These are phyloP conservation scores for Imleria badia DNA, from an alignment of 768 basidiomycete species.

Conservation along the genomic window DNA sequence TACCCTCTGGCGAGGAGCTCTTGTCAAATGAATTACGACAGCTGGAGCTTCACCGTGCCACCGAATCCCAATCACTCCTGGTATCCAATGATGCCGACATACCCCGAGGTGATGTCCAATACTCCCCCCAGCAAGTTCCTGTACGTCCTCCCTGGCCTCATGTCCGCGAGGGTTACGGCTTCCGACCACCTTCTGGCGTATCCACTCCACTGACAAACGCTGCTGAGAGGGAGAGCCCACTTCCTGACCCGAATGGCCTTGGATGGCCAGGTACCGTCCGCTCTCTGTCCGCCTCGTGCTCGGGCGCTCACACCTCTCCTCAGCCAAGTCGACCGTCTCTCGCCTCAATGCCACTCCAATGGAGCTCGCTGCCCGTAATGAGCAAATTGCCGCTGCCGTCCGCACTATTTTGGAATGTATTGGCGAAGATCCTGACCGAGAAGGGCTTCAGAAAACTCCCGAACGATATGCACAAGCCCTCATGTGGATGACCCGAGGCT, in stretches of 20 bases:
- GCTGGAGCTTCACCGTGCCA: constrained; percentile 37
- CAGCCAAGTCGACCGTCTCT: constrained; percentile 88
- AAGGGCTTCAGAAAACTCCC: constrained; percentile 89
- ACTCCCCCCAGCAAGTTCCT: constrained; percentile 16
- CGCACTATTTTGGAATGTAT: constrained; percentile 94
- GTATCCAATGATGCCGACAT: constrained; percentile 9
- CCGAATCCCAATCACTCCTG: constrained; percentile 1
- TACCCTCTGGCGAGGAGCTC: constrained; percentile 38
- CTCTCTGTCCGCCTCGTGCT: constrained; percentile 4
- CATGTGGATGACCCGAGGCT: constrained; percentile 99
- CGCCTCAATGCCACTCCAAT: constrained; percentile 78
- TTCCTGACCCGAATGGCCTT: constrained; percentile 66
- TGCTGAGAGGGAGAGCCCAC: constrained; percentile 31
- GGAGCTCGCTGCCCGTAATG: constrained; percentile 70
- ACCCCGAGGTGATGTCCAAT: constrained; percentile 4
- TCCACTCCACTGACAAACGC: constrained; percentile 54
- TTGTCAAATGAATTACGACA: constrained; percentile 48
- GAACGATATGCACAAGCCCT: constrained; percentile 95
- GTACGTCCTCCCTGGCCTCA: constrained; percentile 33
- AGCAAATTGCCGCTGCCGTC: constrained; percentile 79
- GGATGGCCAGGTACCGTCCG: constrained; percentile 82
- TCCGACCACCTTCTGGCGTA: constrained; percentile 66
- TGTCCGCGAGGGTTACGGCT: constrained; percentile 78
- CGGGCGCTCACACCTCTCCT: constrained; percentile 11
- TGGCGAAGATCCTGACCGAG: constrained; percentile 95